These are phyloP conservation scores for Tylopilus felleus DNA, from an alignment of 768 basidiomycete genomes.

Conservation along the genomic window DNA sequence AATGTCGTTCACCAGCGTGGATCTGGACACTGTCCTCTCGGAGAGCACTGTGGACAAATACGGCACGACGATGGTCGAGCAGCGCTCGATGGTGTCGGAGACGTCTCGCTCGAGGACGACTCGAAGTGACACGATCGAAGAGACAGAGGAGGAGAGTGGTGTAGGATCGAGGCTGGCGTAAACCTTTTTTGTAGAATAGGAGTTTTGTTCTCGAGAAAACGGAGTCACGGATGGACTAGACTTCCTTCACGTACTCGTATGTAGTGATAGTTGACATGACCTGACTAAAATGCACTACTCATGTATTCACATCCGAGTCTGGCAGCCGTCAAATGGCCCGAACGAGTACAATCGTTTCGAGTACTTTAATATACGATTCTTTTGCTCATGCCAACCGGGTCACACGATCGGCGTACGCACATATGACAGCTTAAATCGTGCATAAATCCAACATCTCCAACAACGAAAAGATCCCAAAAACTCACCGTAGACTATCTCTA, in stretches of 20 bases:
- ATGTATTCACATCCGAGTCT: neutral
- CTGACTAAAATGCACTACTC: neutral
- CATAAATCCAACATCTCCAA: no score
- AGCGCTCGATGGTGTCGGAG: neutral
- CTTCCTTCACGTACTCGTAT: neutral
- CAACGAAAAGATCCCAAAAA: no score
- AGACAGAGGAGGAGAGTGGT: no score
- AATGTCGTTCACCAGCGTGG: constrained; percentile 15
- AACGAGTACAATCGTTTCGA: neutral
- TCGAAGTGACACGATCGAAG: neutral
- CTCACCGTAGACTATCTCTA: no score
- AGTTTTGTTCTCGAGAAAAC: neutral
- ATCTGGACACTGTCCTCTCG: constrained; percentile 4
- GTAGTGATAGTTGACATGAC: neutral
- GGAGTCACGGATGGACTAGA: neutral
- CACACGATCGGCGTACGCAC: no score
- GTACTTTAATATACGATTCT: no score
- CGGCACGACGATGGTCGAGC: neutral
- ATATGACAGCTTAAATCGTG: no score
- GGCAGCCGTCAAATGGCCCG: neutral
- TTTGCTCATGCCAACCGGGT: no score
- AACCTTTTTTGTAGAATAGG: neutral
- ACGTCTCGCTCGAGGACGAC: neutral
- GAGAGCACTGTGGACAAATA: neutral
- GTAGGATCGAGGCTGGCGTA: neutral